Evolutionary conservation across 148 eudicot species (phyloP), one percentile per base, ranked within the genome.

Genomic region (Arctostaphylos glauca): DNA sequence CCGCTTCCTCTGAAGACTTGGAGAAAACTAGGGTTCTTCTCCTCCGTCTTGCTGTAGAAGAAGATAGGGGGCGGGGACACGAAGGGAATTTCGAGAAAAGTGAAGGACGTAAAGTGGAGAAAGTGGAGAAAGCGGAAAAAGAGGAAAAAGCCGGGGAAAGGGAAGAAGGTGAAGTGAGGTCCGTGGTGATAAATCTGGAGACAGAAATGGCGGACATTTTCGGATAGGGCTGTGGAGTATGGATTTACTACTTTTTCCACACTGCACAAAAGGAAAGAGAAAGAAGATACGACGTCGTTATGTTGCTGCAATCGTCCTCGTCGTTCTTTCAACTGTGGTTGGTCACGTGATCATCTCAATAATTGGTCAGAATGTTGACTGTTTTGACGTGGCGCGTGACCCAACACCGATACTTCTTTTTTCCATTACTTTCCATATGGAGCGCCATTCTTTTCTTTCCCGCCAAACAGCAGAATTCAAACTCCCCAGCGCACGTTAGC

Each of bases 1-100:
- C 83, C 18, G 82, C 85, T 77, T 84, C 90, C 16, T 87, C 90
- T 31, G 94, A 76, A 6, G 89, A 84, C 23, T 86, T 89, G 10
- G 87, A 23, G 18, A 56, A 19, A 3, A 81, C 58, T n/a, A 82
- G 81, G 49, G 84, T 41, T 75, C 77, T 89, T 79, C 71, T 90
- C 14, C n/a, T 18, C 3, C 4, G 78, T 31, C 12, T 12, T 38
- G 72, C 13, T 3, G 54, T 10, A 21, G 72, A 79, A 46, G 71
- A 58, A 41, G 71, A 46, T 2, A 55, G 52, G 16, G 14, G 80
- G 16, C 18, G 80, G 31, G 68, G 68, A 9, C 25, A 43, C 0
- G 72, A 44, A 41, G 47, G 52, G 70, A 13, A 60, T 46, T 79
- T 79, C 9, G 14, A 14, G 71, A 59, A 60, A 60, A 21, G 52